Evolutionary conservation across 2,329 filamentous ascomycete species (phyloP).

Genomic region (Plenodomus tracheiphilus): DNA sequence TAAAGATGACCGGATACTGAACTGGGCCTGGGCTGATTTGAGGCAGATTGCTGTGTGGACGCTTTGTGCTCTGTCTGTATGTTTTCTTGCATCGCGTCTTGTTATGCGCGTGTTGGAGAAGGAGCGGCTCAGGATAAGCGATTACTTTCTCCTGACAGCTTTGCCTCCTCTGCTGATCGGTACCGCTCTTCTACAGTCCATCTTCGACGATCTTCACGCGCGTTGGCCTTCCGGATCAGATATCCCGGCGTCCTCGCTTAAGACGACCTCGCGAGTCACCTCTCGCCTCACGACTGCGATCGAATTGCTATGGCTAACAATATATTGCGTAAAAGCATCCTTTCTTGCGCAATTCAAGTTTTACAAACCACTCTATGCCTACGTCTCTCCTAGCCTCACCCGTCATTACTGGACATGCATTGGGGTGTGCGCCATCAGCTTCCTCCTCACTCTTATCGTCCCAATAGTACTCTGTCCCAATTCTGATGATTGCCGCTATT

Average conservation of each 20-base stretch:
- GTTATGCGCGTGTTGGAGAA: constrained; percentile 15
- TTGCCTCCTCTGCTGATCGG: constrained; percentile 13
- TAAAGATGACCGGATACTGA: no score
- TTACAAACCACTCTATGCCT: constrained; percentile 19
- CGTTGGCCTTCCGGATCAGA: not conserved
- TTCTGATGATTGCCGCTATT: constrained; percentile 9
- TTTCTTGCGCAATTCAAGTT: constrained; percentile 22
- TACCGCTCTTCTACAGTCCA: constrained; percentile 12
- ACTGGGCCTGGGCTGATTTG: no score
- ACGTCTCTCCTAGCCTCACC: constrained; percentile 13
- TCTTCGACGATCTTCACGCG: constrained; percentile 10
- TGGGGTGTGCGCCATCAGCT: constrained; percentile 5
- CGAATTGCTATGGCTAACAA: constrained; percentile 16
- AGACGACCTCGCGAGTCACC: not conserved
- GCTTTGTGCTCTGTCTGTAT: constrained; percentile 4
- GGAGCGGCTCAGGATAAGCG: constrained; percentile 1
- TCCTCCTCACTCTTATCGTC: constrained; percentile 16
- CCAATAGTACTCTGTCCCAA: constrained; percentile 14
- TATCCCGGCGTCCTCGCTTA: no score
- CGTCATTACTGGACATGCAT: constrained; percentile 16
- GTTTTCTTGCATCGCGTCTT: constrained; percentile 14
- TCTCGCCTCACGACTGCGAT: constrained; percentile 19
- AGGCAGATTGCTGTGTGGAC: constrained; percentile 3
- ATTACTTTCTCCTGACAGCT: not conserved
- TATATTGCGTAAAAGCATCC: constrained; percentile 22